Base-by-base conservation (phyloP, 768 basidiomycete genomes). In the Mycena floridula region DNA sequence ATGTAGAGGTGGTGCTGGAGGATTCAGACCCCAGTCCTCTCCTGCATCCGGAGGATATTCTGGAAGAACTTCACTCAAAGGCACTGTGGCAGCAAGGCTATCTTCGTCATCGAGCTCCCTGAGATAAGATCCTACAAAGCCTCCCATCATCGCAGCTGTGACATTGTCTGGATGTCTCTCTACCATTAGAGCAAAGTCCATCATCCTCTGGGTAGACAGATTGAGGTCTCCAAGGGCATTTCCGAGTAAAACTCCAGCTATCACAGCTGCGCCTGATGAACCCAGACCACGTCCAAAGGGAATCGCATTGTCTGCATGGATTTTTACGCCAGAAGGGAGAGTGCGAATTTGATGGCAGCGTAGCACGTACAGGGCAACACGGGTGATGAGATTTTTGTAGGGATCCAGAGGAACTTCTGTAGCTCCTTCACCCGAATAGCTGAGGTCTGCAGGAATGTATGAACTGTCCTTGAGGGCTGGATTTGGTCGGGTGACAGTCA, bases 141-240 rank as follows among this genome's bases (percentile, higher is more conserved):
- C 96, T 26, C 96, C 96, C 15, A 97, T 77, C 27, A 99, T 79
- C 0, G 94, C 95, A 2, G 96, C 96, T 1, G 96, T 96, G 58
- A 99, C 94, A 62, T 99, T 99, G 65, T 99, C 96, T 13, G 96
- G 96, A 61, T 99, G 96, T 15, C 96, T 78, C 66, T 99, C 96
- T 57, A 99, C 93, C 96, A 99, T 99, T 43, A 99, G 74, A 1
- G 95, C 94, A 58, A 89, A 95, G 67, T 99, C 96, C 49, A 98
- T 79, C 55, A 95, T 69, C 21, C 96, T 81, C 35, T 73, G 75
- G 23, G 61, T 69, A 12, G 86, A 63, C 9, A 98, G 79, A 20
- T 73, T 58, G 49, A 98, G 76, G 15, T 76, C 52, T 13, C 89
- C 95, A 20, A 98, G 72, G n/a, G 79, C 73, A 58, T 92, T 77